Evolutionary conservation across 441 rosid genomes (phyloP).

Genomic region (Gossypium davidsonii): DNA sequence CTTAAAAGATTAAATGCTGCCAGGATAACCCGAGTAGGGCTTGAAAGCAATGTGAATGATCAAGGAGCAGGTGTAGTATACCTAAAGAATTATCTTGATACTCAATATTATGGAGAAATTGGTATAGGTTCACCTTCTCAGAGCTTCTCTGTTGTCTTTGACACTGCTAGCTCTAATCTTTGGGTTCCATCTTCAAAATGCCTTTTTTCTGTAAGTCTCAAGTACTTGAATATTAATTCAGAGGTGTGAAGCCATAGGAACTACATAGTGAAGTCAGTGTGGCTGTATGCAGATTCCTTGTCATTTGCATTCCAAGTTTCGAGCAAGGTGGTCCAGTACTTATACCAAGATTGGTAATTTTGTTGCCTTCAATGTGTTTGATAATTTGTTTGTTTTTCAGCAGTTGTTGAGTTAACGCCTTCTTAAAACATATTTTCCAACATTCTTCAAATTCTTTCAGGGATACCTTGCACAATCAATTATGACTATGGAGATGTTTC

Average conservation of each 20-base stretch:
- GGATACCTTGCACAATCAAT: slow-evolving; percentile 42
- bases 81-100: slow-evolving; percentile 67
- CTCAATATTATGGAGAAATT: slow-evolving; percentile 86
- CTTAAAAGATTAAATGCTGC: slow-evolving; percentile 30
- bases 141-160: slow-evolving; percentile 47
- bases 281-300: slow-evolving; percentile 46
- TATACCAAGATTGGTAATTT: slow-evolving; percentile 55
- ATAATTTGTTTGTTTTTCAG: not conserved
- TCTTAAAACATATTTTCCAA: not conserved
- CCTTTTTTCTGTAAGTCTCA: slow-evolving; percentile 42
- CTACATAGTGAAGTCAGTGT: not conserved
- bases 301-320: slow-evolving; percentile 46
- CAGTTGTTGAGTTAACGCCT: not conserved
- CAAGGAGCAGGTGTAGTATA: slow-evolving; percentile 33
- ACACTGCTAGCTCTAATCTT: slow-evolving; percentile 58
- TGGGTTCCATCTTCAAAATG: slow-evolving; percentile 74
- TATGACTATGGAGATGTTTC: slow-evolving; percentile 41
- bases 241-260: not conserved
- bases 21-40: slow-evolving; percentile 24
- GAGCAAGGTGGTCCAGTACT: slow-evolving; percentile 41
- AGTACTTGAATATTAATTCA: not conserved
- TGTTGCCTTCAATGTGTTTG: not conserved
- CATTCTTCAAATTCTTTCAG: slow-evolving; percentile 19
- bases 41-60: not conserved
- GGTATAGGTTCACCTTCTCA: slow-evolving; percentile 68